Percentiles rank a stretch among this genome's conserved stretches.
These are phyloP conservation scores for Heliophila coronopifolia DNA, from an alignment of 441 rosid genomes.

Conservation along the genomic window DNA sequence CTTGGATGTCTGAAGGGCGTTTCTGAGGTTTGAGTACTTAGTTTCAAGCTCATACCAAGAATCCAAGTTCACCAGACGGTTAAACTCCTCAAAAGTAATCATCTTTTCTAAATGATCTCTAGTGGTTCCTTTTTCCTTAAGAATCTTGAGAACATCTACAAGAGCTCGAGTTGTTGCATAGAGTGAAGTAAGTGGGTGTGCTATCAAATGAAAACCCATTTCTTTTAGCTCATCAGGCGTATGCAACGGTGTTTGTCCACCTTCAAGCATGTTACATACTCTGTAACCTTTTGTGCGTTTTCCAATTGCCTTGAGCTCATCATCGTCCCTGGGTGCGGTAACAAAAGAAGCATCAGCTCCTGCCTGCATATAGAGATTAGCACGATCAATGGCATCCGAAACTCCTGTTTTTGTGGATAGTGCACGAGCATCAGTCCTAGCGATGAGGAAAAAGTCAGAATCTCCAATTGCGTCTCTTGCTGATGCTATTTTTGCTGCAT, in stretches of 20 bases:
- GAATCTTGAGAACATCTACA: slow-evolving; percentile 30
- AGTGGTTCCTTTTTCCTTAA: slow-evolving; percentile 30
- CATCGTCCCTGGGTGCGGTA: slow-evolving; percentile 47
- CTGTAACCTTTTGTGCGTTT: slow-evolving; percentile 36
- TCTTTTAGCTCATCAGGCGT: slow-evolving; percentile 45
- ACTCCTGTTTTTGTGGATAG: slow-evolving; percentile 40
- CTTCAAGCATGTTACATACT: slow-evolving; percentile 50
- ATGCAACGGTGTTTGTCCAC: slow-evolving; percentile 45
- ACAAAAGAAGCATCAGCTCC: slow-evolving; percentile 52
- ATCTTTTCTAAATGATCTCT: slow-evolving; percentile 27
- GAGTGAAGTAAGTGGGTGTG: slow-evolving; percentile 34
- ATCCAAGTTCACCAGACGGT: slow-evolving; percentile 25
- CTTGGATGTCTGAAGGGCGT: slow-evolving; percentile 17
- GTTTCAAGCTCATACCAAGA: slow-evolving; percentile 29
- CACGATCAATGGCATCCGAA: slow-evolving; percentile 47
- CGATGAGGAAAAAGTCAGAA: slow-evolving; percentile 46
- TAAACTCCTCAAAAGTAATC: slow-evolving; percentile 28
- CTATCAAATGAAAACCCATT: slow-evolving; percentile 45
- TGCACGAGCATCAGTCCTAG: slow-evolving; percentile 45
- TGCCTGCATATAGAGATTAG: slow-evolving; percentile 46
- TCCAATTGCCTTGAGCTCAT: slow-evolving; percentile 43
- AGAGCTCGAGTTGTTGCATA: slow-evolving; percentile 29
- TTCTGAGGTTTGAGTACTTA: slow-evolving; percentile 26
- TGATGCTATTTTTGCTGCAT: slow-evolving; percentile 46
- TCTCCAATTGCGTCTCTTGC: slow-evolving; percentile 46